Evolutionary conservation across 331 rosid genomes (phyloP), one percentile per base, ranked within the genome.

Genomic region (Malus hybrid): DNA sequence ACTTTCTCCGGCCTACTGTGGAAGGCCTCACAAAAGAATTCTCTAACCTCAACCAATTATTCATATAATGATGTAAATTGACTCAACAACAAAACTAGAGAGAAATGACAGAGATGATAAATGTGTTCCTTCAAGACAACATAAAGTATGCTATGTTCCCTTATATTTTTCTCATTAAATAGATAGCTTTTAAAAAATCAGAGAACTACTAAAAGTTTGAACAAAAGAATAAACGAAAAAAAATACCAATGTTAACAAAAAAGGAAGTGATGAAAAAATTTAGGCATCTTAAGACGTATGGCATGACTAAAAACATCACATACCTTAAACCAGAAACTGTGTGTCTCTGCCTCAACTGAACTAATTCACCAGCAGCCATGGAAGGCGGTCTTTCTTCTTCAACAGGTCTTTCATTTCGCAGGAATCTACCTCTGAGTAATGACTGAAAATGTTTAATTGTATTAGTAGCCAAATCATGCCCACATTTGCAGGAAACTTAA

Each of bases 321-420:
- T 84, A 95, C 99, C 99, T 92, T 82, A 95, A 67, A 78, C 97
- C 98, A 74, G 98, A 95, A 80, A 95, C 99, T 2, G 97, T 95
- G 76, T 92, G 97, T 7, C 93, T 87, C 80, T 92, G 96, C 78
- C 96, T 90, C 79, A 95, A 77, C 83, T 90, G 99, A 83, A 92
- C 93, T 80, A 95, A 76, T 81, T 95, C 99, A 76, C 86, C 84
- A 3, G 97, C 93, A 65, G 98, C 99, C 85, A 83, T 73, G 60
- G 99, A 92, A 29, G 96, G 93, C n/a, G 96, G 93, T 78, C 99
- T 91, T 93, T 90, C 97, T 46, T 87, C 97, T 82, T 95, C 99
- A 73, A 77, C 83, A 57, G 97, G 86, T 73, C 97, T 91, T 88
- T 90, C 99, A 75, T 92, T 95, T 78, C 99, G 87, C 81, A 95